Evolutionary conservation across 768 basidiomycete genomes (phyloP).

Genomic region (Phaeotremella fagi): DNA sequence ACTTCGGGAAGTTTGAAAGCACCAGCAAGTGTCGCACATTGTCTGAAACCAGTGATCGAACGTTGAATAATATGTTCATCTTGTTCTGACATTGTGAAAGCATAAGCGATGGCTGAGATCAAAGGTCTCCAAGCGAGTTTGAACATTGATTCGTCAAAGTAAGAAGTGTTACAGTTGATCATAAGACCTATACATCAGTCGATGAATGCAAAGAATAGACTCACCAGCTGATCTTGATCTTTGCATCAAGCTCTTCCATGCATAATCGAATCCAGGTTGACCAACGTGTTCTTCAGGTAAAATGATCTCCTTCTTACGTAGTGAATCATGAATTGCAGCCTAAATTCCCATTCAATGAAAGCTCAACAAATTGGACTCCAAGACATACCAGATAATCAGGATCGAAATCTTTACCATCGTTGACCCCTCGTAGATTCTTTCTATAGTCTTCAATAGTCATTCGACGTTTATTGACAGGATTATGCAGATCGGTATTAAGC

Average conservation of each 20-base stretch:
- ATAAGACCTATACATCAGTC: conserved; percentile 63
- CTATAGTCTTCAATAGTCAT: conserved; percentile 95
- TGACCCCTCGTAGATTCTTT: conserved; percentile 86
- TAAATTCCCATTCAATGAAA: conserved; percentile 41
- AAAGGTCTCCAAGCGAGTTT: conserved; percentile 85
- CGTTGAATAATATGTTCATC: conserved; percentile 96
- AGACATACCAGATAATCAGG: conserved; percentile 70
- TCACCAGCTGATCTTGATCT: conserved; percentile 74
- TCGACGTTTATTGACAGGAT: conserved; percentile 88
- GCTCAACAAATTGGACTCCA: not conserved
- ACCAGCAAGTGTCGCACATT: conserved; percentile 88
- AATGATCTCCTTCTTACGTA: conserved; percentile 87
- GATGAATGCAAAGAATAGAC: no score
- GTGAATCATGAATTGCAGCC: conserved; percentile 89
- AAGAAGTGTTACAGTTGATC: conserved; percentile 70
- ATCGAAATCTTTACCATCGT: conserved; percentile 76
- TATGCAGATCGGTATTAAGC: conserved; percentile 96
- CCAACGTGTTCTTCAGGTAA: conserved; percentile 98
- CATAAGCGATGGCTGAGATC: conserved; percentile 89
- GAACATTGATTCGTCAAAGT: conserved; percentile 92
- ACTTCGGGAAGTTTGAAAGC: conserved; percentile 87
- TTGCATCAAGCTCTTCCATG: conserved; percentile 90
- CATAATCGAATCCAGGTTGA: conserved; percentile 94
- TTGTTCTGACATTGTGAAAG: conserved; percentile 83
- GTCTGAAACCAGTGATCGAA: conserved; percentile 90